Evolutionary conservation across 805 yeast species (phyloP).

Genomic region (Metschnikowia lochheadii): DNA sequence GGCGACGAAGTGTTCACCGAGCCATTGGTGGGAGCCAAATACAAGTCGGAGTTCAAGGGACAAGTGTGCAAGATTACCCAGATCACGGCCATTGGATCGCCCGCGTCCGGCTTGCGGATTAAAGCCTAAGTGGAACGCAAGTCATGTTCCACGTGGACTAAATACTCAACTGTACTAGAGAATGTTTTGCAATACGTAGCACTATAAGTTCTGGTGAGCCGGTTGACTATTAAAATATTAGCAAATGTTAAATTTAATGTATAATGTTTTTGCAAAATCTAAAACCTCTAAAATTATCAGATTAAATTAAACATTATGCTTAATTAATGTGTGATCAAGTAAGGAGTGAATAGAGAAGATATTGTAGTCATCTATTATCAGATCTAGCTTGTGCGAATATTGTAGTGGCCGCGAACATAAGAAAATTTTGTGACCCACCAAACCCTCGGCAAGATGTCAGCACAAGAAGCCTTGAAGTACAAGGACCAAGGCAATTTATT

Average conservation of each 20-base stretch:
- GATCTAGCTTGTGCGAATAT: neutral
- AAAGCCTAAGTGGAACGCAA: conserved; percentile 14
- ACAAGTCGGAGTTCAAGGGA: conserved; percentile 74
- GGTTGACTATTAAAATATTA: too few species aligned
- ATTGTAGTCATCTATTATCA: too few species aligned
- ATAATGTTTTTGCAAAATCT: too few species aligned
- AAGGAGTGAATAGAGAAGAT: too few species aligned
- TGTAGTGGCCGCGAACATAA: neutral
- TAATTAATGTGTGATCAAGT: too few species aligned
- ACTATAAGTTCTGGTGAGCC: too few species aligned
- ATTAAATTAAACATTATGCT: too few species aligned
- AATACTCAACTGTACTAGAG: conserved; percentile 1
- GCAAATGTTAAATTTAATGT: too few species aligned
- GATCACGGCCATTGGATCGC: conserved; percentile 80
- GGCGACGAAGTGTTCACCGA: conserved; percentile 68
- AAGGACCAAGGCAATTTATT: conserved; percentile 73
- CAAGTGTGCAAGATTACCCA: conserved; percentile 70
- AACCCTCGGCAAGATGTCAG: conserved; percentile 11
- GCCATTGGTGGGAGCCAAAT: conserved; percentile 86
- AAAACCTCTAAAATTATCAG: too few species aligned
- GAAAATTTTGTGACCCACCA: conserved; percentile 1
- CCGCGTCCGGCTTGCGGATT: conserved; percentile 83
- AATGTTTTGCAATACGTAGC: neutral
- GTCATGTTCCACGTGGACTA: neutral
- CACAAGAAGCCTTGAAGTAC: conserved; percentile 41